A percentile compares a stretch with the other conserved stretches of the same genome.
These are phyloP conservation scores for Botryotinia calthae DNA, from an alignment of 2,329 filamentous ascomycete species.

Conservation along the genomic window DNA sequence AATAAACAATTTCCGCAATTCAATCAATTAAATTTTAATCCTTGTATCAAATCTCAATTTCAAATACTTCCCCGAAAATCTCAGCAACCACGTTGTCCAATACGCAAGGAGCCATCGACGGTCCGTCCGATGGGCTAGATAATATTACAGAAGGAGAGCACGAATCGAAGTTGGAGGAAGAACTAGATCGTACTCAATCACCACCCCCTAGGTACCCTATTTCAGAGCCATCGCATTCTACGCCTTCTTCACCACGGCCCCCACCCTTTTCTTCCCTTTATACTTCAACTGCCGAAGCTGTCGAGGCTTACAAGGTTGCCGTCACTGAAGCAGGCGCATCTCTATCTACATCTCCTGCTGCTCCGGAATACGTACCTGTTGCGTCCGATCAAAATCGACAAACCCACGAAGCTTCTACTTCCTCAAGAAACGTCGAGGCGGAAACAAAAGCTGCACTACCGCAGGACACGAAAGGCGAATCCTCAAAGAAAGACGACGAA, in stretches of 20 bases:
- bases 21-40: slow-evolving; percentile 13
- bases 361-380: slow-evolving; percentile 54
- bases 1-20: slow-evolving; percentile 18
- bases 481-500: slow-evolving; percentile 75
- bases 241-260: slow-evolving; percentile 46
- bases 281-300: slow-evolving; percentile 42
- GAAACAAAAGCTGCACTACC: slow-evolving; percentile 85
- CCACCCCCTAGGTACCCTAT: slow-evolving; percentile 60
- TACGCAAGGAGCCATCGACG: slow-evolving; percentile 45
- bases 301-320: slow-evolving; percentile 41
- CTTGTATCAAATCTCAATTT: slow-evolving; percentile 22
- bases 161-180: slow-evolving; percentile 39
- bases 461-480: slow-evolving; percentile 74
- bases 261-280: slow-evolving; percentile 63
- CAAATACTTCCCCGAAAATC: slow-evolving; percentile 15
- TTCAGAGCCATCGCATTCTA: slow-evolving; percentile 50
- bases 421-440: slow-evolving; percentile 51
- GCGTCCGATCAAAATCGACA: slow-evolving; percentile 39
- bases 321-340: slow-evolving; percentile 41
- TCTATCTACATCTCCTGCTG: slow-evolving; percentile 54
- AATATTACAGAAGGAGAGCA: slow-evolving; percentile 27
- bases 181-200: slow-evolving; percentile 44
- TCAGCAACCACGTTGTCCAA: slow-evolving; percentile 49
- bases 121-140: slow-evolving; percentile 44
- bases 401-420: slow-evolving; percentile 28